Evolutionary conservation across 2,329 filamentous ascomycete species (phyloP).

Genomic region (Dryadomyces quercivorus): DNA sequence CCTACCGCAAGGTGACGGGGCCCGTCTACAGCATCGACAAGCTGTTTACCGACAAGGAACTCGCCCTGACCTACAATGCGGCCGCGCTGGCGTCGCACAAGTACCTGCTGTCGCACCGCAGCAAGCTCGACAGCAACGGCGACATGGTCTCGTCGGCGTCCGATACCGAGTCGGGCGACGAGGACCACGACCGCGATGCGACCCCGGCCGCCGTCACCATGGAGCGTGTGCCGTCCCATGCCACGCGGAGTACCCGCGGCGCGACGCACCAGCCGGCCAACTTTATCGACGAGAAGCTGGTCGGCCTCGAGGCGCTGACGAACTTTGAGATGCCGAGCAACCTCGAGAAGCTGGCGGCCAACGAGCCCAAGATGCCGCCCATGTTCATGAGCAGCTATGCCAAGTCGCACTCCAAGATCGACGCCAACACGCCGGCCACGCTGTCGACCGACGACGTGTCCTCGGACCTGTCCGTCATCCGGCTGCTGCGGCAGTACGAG

Average conservation of each 20-base stretch:
- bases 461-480: conserved; percentile 46
- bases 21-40: conserved; percentile 56
- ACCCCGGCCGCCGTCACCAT: conserved; percentile 25
- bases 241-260: conserved; percentile 49
- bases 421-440: conserved; percentile 42
- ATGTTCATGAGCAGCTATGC: conserved; percentile 45
- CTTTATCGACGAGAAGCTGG: conserved; percentile 43
- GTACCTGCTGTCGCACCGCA: conserved; percentile 46
- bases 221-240: conserved; percentile 53
- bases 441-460: conserved; percentile 38
- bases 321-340: conserved; percentile 48
- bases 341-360: conserved; percentile 40
- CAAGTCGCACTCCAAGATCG: conserved; percentile 42
- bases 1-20: conserved; percentile 42
- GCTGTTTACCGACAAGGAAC: conserved; percentile 58
- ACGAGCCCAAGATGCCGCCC: conserved; percentile 47
- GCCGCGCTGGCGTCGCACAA: conserved; percentile 51
- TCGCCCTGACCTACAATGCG: conserved; percentile 51
- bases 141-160: conserved; percentile 35
- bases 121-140: conserved; percentile 35
- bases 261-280: conserved; percentile 34
- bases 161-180: conserved; percentile 39
- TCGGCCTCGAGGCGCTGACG: conserved; percentile 51
- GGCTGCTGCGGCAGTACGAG: conserved; percentile 44
- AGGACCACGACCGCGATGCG: conserved; percentile 35